Evolutionary conservation across 2,329 filamentous ascomycete species (phyloP).

Genomic region (Rhinocladiella mackenziei): DNA sequence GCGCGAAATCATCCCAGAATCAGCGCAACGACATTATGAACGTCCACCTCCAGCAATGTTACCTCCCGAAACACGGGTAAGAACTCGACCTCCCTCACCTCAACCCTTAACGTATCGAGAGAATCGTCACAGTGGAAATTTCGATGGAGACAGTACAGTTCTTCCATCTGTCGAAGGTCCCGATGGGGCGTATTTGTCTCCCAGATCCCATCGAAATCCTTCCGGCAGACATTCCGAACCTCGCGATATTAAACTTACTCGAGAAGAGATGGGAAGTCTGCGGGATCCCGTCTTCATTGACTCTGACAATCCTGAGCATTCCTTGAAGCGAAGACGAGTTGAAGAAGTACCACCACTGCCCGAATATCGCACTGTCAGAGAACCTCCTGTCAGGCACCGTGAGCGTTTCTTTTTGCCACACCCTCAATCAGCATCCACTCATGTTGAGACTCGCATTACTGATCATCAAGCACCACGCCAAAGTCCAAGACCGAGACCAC

Average conservation of each 20-base stretch:
- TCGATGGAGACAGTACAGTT: slow-evolving; percentile 23
- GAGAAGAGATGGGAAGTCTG: slow-evolving; percentile 5
- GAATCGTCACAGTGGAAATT: slow-evolving; percentile 9
- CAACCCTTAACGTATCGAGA: slow-evolving; percentile 8
- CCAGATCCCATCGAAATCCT: slow-evolving; percentile 15
- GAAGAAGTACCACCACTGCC: slow-evolving; percentile 10
- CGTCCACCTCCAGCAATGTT: slow-evolving; percentile 1
- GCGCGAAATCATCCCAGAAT: slow-evolving; percentile 5
- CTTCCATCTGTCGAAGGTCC: slow-evolving; percentile 27
- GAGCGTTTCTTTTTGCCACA: slow-evolving; percentile 14
- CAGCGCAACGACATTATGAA: slow-evolving; percentile 12
- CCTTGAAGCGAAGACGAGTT: slow-evolving; percentile 18
- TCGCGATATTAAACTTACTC: slow-evolving; percentile 16
- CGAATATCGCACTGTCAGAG: slow-evolving; percentile 9
- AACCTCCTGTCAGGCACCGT: slow-evolving; percentile 9
- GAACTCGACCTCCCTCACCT: slow-evolving; percentile 24
- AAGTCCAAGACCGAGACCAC: slow-evolving; percentile 9
- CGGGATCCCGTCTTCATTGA: slow-evolving; percentile 14
- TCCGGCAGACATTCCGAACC: slow-evolving; percentile 12
- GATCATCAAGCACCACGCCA: slow-evolving; percentile 15
- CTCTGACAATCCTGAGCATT: slow-evolving; percentile 8
- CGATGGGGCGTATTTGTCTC: slow-evolving; percentile 23
- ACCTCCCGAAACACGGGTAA: slow-evolving; percentile 4
- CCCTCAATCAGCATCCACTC: slow-evolving; percentile 4
- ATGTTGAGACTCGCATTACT: slow-evolving; percentile 7